Evolutionary conservation across 1,284 basidiomycete species (phyloP).

Genomic region (Polyporus tsugae): DNA sequence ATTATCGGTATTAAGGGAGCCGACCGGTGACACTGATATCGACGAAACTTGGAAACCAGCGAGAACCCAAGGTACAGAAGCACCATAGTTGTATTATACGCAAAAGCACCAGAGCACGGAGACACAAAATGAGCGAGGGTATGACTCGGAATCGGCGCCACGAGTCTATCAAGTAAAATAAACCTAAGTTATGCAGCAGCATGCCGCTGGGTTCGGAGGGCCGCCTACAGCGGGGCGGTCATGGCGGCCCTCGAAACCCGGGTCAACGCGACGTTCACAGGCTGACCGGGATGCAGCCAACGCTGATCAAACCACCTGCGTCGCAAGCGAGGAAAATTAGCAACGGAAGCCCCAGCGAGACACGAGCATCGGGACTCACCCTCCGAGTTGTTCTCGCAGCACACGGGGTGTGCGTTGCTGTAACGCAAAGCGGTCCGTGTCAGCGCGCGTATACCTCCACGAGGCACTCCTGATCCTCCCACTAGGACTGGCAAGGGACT

Average conservation of each 20-base stretch:
- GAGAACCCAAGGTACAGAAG: background rate
- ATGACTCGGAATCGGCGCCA: background rate
- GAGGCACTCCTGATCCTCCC: background rate
- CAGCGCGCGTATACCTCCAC: background rate
- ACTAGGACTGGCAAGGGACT: background rate
- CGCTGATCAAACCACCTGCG: slow-evolving; percentile 25
- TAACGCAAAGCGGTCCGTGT: background rate
- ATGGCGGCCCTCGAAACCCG: background rate
- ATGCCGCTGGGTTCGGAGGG: background rate
- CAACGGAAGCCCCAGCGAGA: background rate
- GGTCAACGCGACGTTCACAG: slow-evolving; percentile 3
- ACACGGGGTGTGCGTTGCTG: slow-evolving; percentile 22
- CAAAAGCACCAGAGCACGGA: background rate
- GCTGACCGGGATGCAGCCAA: slow-evolving; percentile 32
- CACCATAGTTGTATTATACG: background rate
- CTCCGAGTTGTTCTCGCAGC: slow-evolving; percentile 23
- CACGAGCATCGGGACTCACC: background rate
- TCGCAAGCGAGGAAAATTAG: background rate
- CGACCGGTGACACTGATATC: background rate
- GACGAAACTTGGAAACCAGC: background rate
- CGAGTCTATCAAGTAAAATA: background rate
- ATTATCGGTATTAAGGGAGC: background rate
- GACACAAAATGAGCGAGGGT: background rate
- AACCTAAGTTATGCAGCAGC: background rate
- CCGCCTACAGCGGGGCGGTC: background rate